Evolutionary conservation across 2,329 filamentous ascomycete genomes (phyloP), one percentile per base, ranked within the genome.

Genomic region (Drechslerella coelobrocha): DNA sequence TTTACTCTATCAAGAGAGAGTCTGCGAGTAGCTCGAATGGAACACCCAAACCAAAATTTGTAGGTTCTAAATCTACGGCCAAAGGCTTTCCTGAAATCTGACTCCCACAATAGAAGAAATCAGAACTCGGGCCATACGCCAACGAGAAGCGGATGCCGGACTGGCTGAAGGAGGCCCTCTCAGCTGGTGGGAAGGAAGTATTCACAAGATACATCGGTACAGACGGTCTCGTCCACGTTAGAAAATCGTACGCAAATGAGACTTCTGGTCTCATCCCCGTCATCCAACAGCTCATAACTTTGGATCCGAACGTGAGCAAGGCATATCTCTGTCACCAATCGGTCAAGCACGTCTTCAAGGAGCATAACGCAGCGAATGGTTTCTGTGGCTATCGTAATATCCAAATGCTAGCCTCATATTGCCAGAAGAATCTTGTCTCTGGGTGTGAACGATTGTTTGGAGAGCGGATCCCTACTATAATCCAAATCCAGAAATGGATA

Each of bases 321-420:
- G 90, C 90, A 4, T 96, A 92, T 75, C 81, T 96, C 31, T 97
- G 92, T 78, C 87, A 92, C 75, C 84, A 88, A 0, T 82, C 83
- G 51, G 89, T 91, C 0, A 83, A 87, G 52, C 92, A 97, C 76
- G 84, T 97, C 24, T 90, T 89, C 55, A 96, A 96, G 76, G 82
- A 95, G 56, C 84, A 83, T n/a, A 83, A 82, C 69, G 92, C 96
- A 80, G 86, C 86, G 85, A 92, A 92, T 21, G 90, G 91, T 4
- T 97, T 97, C 78, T 97, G 93, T 77, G 93, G 93, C 2, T 97
- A 97, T 78, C 85, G 93, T 41, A 97, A 96, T 76, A 95, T 96
- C 29, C 94, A 97, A 78, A 95, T 95, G 87, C 79, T 97, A 74
- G 81, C 89, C 12, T 93, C 92, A 0, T 92, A 91, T 77, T 85